These are phyloP conservation scores for Euptelea pleiosperma DNA, from an alignment of 164 flowering plant species.

Conservation along the genomic window DNA sequence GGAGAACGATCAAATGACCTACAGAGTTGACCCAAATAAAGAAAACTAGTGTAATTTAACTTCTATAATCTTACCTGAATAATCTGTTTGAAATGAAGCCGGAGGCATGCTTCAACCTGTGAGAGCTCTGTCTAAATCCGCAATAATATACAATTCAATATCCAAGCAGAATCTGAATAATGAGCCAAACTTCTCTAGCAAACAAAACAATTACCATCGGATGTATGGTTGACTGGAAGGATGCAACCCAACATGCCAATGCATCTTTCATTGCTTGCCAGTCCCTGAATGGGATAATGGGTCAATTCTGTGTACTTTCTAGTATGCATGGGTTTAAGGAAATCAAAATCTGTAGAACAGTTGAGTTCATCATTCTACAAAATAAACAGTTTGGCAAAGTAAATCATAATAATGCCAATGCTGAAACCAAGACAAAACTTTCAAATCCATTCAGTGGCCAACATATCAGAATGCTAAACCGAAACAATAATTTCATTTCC, in stretches of 20 bases:
- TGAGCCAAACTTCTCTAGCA: background rate
- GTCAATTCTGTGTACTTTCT: background rate
- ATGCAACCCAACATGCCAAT: constrained; percentile 25
- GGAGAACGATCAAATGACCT: background rate
- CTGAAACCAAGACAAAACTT: background rate
- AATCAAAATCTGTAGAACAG: background rate
- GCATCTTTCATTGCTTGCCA: constrained; percentile 26
- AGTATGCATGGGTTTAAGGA: background rate
- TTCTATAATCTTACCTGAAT: constrained; percentile 22
- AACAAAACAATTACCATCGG: constrained; percentile 23
- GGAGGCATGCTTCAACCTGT: constrained; percentile 23
- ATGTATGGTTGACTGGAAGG: constrained; percentile 28
- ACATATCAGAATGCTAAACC: background rate
- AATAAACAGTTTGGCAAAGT: background rate
- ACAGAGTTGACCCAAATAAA: constrained; percentile 1
- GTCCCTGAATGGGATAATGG: constrained; percentile 17
- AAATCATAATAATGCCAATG: background rate
- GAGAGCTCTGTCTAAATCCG: constrained; percentile 21
- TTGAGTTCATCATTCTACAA: background rate
- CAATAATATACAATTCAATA: background rate
- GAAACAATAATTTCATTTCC: background rate
- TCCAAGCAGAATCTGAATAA: background rate
- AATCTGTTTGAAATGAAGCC: constrained; percentile 24
- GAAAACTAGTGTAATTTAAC: background rate
- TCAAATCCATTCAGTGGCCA: background rate